Base-by-base conservation (phyloP, 1,139 yeast genomes). In the Candida albicans region DNA sequence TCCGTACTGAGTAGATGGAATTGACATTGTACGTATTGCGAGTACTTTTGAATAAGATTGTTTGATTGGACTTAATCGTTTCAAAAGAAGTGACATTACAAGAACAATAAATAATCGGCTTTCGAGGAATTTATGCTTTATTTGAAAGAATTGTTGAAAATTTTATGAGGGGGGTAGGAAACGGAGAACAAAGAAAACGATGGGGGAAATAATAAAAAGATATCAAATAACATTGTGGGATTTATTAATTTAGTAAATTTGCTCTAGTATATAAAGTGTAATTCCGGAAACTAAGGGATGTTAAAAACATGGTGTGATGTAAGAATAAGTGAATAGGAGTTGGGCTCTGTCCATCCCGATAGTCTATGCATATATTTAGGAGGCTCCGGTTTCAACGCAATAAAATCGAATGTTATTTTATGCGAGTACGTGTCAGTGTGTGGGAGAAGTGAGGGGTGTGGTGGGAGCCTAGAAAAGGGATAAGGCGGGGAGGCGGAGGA, bases 1-100 rank as follows among this genome's bases (percentile, higher is more conserved):
- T 11, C 54, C 52, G 36, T 45, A 50, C 44, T 53, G 57, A 34
- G 48, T 49, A 13, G 42, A 33, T 34, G 54, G 58, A 48, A 46
- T 47, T 45, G 48, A 36, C 47, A 46, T 46, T 39, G 46, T 43
- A 25, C 44, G 46, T 32, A 34, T 26, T 38, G 33, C 24, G 14
- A 32, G 13, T 15, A 10, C 10, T 32, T 11, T 32, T 5, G 34
- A 32, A 8, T 13, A 13, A 13, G 34, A 9, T 12, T 33, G 32
- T 37, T 26, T 37, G 10, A 37, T 37, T 30, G 39, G 39, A 28
- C 28, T 30, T 36, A 36, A 37, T 37, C 34, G 25, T 15, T 37
- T 30, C 18, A 37, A 13, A 26, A 22, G 18, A 30, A 37, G 28
- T 8, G 39, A 30, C 39, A 37, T 37, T 33, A 13, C 22, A 33